Conservation (phyloP, 371 early-diverging fungal species). For the Mucor racemosus region DNA sequence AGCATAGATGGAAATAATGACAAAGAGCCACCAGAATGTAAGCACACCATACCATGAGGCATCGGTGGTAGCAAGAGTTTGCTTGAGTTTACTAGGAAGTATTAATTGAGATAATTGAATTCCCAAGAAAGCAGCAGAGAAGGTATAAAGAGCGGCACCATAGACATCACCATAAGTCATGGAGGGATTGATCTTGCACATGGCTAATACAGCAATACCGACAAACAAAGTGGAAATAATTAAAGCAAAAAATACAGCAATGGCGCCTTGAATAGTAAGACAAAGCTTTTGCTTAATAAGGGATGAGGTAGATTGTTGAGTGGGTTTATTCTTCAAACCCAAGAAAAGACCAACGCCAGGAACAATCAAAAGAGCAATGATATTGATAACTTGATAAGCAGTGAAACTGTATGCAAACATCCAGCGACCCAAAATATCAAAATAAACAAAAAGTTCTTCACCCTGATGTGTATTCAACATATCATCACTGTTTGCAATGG, state of each 20-base stretch:
- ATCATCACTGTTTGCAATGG: constrained; percentile 47
- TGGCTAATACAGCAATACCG: constrained; percentile 15
- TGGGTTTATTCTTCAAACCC: background rate
- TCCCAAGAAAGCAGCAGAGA: constrained; percentile 43
- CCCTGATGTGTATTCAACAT: constrained; percentile 27
- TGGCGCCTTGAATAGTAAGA: constrained; percentile 33
- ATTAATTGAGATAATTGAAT: constrained; percentile 43
- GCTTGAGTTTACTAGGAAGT: constrained; percentile 32
- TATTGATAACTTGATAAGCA: constrained; percentile 45
- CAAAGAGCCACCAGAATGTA: constrained; percentile 55
- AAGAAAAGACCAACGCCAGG: constrained; percentile 34
- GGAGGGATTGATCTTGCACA: constrained; percentile 40
- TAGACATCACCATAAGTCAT: constrained; percentile 50
- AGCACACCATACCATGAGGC: constrained; percentile 44
- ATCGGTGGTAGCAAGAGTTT: constrained; percentile 17
- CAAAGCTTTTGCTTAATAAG: constrained; percentile 24
- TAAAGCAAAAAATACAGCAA: constrained; percentile 32
- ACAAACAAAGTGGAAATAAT: constrained; percentile 19
- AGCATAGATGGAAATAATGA: constrained; percentile 32
- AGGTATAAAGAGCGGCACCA: constrained; percentile 38
- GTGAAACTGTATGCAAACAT: constrained; percentile 56
- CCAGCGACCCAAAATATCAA: constrained; percentile 57
- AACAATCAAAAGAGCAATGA: constrained; percentile 39
- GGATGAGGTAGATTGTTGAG: constrained; percentile 3
- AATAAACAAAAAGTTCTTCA: constrained; percentile 50